These are phyloP conservation scores for Vinca major DNA, from an alignment of 305 asterid genomes.

Conservation along the genomic window DNA sequence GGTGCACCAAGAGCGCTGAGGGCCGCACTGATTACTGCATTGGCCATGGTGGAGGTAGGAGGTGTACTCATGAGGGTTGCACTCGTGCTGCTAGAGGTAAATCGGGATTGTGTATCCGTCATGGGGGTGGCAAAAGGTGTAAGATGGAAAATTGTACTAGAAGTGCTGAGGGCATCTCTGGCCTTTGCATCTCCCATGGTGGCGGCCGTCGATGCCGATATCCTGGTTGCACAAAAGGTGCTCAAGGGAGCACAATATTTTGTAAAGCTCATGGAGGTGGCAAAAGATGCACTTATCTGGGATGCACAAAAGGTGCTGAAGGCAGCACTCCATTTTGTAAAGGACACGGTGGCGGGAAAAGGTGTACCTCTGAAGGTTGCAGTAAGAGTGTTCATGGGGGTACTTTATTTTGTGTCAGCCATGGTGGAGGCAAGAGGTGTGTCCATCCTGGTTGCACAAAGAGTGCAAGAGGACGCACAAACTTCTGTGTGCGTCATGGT, in stretches of 20 bases:
- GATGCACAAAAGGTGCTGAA: slow-evolving; percentile 64
- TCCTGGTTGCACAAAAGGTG: slow-evolving; percentile 50
- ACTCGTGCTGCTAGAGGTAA: slow-evolving; percentile 56
- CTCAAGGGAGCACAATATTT: slow-evolving; percentile 54
- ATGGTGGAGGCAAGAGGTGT: slow-evolving; percentile 73
- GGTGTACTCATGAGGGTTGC: slow-evolving; percentile 48
- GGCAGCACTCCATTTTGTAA: slow-evolving; percentile 59
- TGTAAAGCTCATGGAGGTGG: slow-evolving; percentile 69
- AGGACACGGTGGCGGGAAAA: slow-evolving; percentile 67
- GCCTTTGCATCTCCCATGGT: slow-evolving; percentile 69
- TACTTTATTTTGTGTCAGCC: slow-evolving; percentile 50
- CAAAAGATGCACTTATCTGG: slow-evolving; percentile 39
- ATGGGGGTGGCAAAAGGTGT: slow-evolving; percentile 73
- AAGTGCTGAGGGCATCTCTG: slow-evolving; percentile 55
- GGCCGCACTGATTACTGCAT: slow-evolving; percentile 61
- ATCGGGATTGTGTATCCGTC: slow-evolving; percentile 57
- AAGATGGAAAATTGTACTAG: slow-evolving; percentile 37
- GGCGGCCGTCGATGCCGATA: slow-evolving; percentile 62
- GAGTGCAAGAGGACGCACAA: slow-evolving; percentile 58
- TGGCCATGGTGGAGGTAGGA: slow-evolving; percentile 57
- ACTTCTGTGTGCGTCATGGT: slow-evolving; percentile 59
- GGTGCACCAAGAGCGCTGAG: slow-evolving; percentile 67
- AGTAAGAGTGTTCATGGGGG: slow-evolving; percentile 63
- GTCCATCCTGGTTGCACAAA: slow-evolving; percentile 36
- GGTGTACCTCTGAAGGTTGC: slow-evolving; percentile 57